A percentile compares a stretch with the other conserved stretches of the same genome.
These are phyloP conservation scores for Boletus mariae DNA, from an alignment of 1,284 basidiomycete genomes.

Conservation along the genomic window DNA sequence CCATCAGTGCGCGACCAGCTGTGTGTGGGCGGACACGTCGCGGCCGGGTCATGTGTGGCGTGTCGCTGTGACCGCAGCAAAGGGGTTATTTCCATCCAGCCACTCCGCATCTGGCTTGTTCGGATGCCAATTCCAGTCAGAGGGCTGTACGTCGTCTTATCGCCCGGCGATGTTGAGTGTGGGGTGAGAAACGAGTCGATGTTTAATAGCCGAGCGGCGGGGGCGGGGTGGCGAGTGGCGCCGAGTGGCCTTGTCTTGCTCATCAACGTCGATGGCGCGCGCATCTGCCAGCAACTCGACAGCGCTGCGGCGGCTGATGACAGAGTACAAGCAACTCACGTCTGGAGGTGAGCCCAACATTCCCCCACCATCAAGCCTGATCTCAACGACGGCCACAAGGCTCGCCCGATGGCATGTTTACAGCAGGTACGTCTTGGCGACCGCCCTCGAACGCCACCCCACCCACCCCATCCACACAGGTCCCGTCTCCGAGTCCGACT, in stretches of 20 bases:
- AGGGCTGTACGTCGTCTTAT: conserved; percentile 15
- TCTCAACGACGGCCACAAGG: conserved; percentile 41
- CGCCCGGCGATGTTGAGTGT: conserved; percentile 12
- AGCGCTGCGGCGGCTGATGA: conserved; percentile 81
- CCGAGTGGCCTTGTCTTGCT: background rate
- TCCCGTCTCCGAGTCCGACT: conserved; percentile 90
- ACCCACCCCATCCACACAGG: conserved; percentile 40
- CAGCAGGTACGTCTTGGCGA: conserved; percentile 59
- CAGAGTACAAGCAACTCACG: conserved; percentile 88
- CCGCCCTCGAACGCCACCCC: background rate
- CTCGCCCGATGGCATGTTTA: conserved; percentile 90
- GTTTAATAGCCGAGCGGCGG: conserved; percentile 11
- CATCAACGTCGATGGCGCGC: conserved; percentile 37
- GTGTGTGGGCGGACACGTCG: conserved; percentile 9
- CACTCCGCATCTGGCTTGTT: background rate
- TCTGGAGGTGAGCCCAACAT: conserved; percentile 43
- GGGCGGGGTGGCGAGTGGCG: background rate
- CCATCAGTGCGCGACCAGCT: conserved; percentile 11
- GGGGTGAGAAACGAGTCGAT: conserved; percentile 19
- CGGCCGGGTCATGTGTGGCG: conserved; percentile 28
- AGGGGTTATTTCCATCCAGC: background rate
- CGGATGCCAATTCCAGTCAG: background rate
- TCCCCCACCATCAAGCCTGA: background rate
- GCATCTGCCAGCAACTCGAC: conserved; percentile 49
- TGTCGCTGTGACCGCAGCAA: conserved; percentile 12